Conservation (phyloP, 2,329 filamentous ascomycete genomes). For the Akanthomyces uredinophilus region DNA sequence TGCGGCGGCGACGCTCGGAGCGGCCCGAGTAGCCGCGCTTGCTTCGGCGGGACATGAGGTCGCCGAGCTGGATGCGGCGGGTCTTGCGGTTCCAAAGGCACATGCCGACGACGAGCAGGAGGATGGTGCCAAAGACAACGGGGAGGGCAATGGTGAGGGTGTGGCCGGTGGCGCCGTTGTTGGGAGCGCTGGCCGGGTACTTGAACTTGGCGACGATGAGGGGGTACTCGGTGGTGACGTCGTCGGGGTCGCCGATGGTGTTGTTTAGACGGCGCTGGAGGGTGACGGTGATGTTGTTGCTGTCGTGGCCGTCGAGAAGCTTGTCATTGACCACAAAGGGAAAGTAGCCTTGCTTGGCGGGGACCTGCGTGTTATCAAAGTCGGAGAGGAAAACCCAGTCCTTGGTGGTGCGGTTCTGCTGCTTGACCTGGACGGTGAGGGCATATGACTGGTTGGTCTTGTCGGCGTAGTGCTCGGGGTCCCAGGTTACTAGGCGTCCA, state of each 20-base stretch:
- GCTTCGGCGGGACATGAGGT: conserved; percentile 42
- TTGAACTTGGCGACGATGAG: conserved; percentile 30
- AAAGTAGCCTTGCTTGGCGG: conserved; percentile 42
- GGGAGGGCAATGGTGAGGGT: conserved; percentile 51
- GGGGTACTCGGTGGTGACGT: conserved; percentile 38
- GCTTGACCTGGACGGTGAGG: conserved; percentile 36
- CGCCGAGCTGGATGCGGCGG: conserved; percentile 46
- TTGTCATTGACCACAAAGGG: conserved; percentile 36
- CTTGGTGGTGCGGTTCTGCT: conserved; percentile 33
- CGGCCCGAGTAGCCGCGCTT: conserved; percentile 41
- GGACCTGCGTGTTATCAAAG: conserved; percentile 28
- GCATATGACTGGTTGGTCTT: conserved; percentile 27
- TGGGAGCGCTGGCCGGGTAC: conserved; percentile 32
- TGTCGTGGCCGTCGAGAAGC: conserved; percentile 32
- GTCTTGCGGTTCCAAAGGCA: conserved; percentile 50
- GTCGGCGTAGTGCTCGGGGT: conserved; percentile 45
- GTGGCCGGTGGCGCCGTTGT: conserved; percentile 30
- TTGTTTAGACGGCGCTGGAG: conserved; percentile 36
- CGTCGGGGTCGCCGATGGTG: conserved; percentile 21
- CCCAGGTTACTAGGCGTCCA: conserved; percentile 47
- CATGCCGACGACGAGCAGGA: conserved; percentile 48
- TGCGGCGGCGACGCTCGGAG: conserved; percentile 31
- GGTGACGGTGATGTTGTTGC: conserved; percentile 45
- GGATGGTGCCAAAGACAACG: conserved; percentile 41
- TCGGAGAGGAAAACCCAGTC: conserved; percentile 33